These are phyloP conservation scores for Quercus bicolor DNA, from an alignment of 306 rosid species.

Conservation along the genomic window DNA sequence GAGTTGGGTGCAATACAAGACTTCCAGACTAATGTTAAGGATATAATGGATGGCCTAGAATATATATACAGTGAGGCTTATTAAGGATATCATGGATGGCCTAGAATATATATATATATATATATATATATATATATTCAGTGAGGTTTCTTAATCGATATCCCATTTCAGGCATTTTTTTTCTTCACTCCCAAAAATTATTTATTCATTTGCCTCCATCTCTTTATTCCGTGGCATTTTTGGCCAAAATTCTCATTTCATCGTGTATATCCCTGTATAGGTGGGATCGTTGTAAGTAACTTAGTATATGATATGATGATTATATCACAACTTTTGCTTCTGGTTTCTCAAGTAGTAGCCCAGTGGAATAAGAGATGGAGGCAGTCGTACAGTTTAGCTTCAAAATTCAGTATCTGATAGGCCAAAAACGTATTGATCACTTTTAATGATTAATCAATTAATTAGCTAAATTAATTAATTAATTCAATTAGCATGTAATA, in stretches of 20 bases:
- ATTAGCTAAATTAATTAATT: no score
- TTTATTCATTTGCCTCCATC: slow-evolving; percentile 4
- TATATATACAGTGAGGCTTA: slow-evolving; percentile 2
- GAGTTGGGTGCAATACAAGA: slow-evolving; percentile 24
- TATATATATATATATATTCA: background rate
- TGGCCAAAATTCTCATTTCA: background rate
- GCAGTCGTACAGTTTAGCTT: background rate
- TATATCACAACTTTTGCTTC: background rate
- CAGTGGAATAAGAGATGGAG: background rate
- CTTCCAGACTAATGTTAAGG: slow-evolving; percentile 30
- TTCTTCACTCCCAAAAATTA: background rate
- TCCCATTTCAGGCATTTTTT: background rate
- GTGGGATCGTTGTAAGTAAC: background rate
- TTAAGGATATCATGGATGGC: slow-evolving; percentile 65
- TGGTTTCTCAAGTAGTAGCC: background rate
- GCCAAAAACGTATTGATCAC: no score
- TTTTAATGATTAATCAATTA: no score
- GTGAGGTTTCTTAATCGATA: background rate
- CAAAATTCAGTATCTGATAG: background rate
- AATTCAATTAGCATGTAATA: no score
- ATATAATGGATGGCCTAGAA: slow-evolving; percentile 58
- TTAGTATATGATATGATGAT: background rate
- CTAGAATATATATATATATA: slow-evolving; percentile 7
- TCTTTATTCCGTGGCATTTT: slow-evolving; percentile 6
- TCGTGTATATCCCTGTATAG: slow-evolving; percentile 4